Evolutionary conservation across 805 yeast genomes (phyloP), one percentile per base, ranked within the genome.

Genomic region (Ogataea pini): DNA sequence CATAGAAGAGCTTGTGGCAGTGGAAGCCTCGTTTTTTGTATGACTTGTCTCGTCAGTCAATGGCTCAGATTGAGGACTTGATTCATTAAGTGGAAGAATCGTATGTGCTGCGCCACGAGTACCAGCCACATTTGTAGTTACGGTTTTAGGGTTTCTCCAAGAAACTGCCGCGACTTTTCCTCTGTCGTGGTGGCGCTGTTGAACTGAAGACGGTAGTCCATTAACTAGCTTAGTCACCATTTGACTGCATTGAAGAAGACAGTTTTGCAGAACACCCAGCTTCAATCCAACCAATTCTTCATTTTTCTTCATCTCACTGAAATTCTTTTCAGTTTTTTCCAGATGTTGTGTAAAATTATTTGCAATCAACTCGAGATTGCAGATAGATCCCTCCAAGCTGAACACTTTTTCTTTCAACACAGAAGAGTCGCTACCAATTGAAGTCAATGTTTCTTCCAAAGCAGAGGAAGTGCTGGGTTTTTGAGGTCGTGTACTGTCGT

Each of bases 331-430:
- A 3, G 47, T 29, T 8, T 37, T 43, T 6, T 47, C 47, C 13
- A 37, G 18, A n/a, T 40, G 43, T 18, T 42, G 34, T 14, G 54
- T 38, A 22, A 40, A 51, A 18, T 39, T 47, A 37, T 49, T 53
- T 27, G 53, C 50, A 10, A 46, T 36, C 16, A 56, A 39, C 40
- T 56, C 55, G 29, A 56, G 42, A 19, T 46, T 53, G 42, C 60
- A 56, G 10, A 47, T 37, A 14, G 60, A 51, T 17, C 46, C 40
- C 37, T 53, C 57, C 12, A 52, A 45, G 13, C 49, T 50, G 33
- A 53, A 44, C 28, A 52, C 47, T 25, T 54, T 54, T 17, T 56
- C 59, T 38, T 49, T 51, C 31, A 53, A 28, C 12, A 51, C 54
- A 3, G 52, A 37, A 5, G 46, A 41, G 22, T 55, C 54, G 33